Conservation (phyloP, 2,329 filamentous ascomycete genomes). For the Claviceps sp. region DNA sequence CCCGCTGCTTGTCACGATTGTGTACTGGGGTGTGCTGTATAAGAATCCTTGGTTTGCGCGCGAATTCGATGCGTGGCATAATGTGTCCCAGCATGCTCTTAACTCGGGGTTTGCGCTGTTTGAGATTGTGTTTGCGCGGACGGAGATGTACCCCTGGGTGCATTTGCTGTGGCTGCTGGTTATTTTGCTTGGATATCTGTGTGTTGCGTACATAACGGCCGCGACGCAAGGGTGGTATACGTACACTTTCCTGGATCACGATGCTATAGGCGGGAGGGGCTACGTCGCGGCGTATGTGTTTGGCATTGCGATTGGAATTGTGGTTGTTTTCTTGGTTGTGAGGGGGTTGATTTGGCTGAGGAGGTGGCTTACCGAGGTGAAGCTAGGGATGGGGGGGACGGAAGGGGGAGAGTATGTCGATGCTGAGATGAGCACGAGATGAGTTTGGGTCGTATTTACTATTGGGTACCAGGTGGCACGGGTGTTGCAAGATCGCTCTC, state of each 20-base stretch:
- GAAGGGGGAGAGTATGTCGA: slow-evolving; percentile 9
- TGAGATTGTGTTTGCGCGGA: slow-evolving; percentile 58
- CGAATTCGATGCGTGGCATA: slow-evolving; percentile 45
- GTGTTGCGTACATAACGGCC: slow-evolving; percentile 59
- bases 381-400: slow-evolving; percentile 29
- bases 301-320: slow-evolving; percentile 38
- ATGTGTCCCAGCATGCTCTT: slow-evolving; percentile 60
- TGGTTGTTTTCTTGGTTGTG: slow-evolving; percentile 39
- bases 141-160: slow-evolving; percentile 43
- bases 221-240: slow-evolving; percentile 60
- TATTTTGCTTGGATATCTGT: slow-evolving; percentile 59
- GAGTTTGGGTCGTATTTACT: no score
- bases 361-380: slow-evolving; percentile 33
- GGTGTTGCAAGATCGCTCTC: no score
- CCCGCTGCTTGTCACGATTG: slow-evolving; percentile 56
- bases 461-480: no score
- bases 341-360: slow-evolving; percentile 38
- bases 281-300: slow-evolving; percentile 52
- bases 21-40: slow-evolving; percentile 56
- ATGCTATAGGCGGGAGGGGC: slow-evolving; percentile 30
- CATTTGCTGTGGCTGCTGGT: slow-evolving; percentile 56
- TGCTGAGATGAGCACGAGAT: slow-evolving; percentile 13
- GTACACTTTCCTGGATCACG: slow-evolving; percentile 64
- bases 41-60: slow-evolving; percentile 33
- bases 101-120: slow-evolving; percentile 64